Evolutionary conservation across 2,329 filamentous ascomycete species (phyloP), one percentile per base, ranked within the genome.

Genomic region (Aphanocladium album): DNA sequence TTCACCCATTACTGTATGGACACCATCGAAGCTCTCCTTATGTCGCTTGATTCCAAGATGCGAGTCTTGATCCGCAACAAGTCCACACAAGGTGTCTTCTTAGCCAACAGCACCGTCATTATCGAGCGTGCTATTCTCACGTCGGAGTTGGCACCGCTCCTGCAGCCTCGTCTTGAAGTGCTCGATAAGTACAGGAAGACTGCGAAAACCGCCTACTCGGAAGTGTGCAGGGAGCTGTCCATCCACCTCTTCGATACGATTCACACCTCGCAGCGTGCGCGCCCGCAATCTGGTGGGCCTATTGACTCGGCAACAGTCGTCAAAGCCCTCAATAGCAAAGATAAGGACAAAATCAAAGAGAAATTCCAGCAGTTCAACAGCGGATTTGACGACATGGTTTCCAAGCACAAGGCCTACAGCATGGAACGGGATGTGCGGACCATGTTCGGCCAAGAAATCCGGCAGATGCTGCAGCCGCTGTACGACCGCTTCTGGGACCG

Each of bases 401-500:
- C 83, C 35, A 87, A 86, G 62, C 93, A 99, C 77, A 95, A 92
- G 76, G 80, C 82, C 30, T 90, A 91, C 69, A 88, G 82, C 68
- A 96, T 98, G 90, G 95, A 99, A 77, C 85, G 86, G 25, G 93
- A 98, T 72, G 93, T 98, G 35, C 85, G 91, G 47, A 83, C 85
- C 64, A 85, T 89, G 75, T 83, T 98, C 68, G 88, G 86, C 17
- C 87, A 88, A 67, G 93, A 97, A 70, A 88, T 98, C 64, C 91
- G 95, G 73, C 88, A 88, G 68, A 91, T 96, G 77, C 88, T 99
- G 60, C 93, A 98, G 76, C 93, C 93, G 59, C 81, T 99, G 16
- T 99, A 99, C 77, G 89, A 89, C 64, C 84, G 95, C 50, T 99
- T 99, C 76, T 98, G 91, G 87, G 95, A 98, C 75, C 85, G 93